Evolutionary conservation across 2,329 filamentous ascomycete species (phyloP).

Genomic region (Phialophora verrucosa): DNA sequence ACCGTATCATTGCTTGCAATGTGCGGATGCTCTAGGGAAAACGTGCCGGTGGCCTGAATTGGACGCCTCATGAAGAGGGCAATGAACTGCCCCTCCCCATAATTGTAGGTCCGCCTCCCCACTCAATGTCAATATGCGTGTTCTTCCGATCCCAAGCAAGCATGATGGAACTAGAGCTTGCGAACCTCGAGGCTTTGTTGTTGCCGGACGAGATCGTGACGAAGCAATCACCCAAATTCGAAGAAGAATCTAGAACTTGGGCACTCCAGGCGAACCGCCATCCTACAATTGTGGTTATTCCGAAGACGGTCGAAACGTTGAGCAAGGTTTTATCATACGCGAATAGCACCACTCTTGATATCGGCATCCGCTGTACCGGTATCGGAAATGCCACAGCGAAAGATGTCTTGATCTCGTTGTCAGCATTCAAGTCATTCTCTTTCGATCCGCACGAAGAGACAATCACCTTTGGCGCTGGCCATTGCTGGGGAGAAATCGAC

Average conservation of each 20-base stretch:
- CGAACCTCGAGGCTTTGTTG: slow-evolving; percentile 9
- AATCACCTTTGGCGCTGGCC: slow-evolving; percentile 47
- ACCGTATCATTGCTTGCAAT: not conserved
- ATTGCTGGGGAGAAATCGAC: slow-evolving; percentile 48
- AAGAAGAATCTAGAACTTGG: slow-evolving; percentile 42
- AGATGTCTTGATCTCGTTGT: slow-evolving; percentile 48
- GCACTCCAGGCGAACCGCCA: slow-evolving; percentile 44
- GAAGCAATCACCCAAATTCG: slow-evolving; percentile 29
- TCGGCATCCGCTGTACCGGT: slow-evolving; percentile 47
- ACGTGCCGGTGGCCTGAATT: not conserved
- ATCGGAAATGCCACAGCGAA: slow-evolving; percentile 46
- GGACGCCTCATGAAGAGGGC: not conserved
- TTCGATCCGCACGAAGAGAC: slow-evolving; percentile 44
- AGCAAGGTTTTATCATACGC: slow-evolving; percentile 44
- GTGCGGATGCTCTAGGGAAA: not conserved
- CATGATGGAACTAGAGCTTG: slow-evolving; percentile 5
- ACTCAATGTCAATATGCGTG: not conserved
- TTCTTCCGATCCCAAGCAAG: not conserved
- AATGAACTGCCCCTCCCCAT: not conserved
- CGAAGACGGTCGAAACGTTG: slow-evolving; percentile 42
- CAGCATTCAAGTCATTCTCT: slow-evolving; percentile 47
- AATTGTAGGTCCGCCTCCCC: not conserved
- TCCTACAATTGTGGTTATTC: slow-evolving; percentile 46
- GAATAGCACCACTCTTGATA: slow-evolving; percentile 45
- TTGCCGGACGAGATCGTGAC: slow-evolving; percentile 16